Evolutionary conservation across 176 grass and related monocot genomes (phyloP).

Genomic region (Triticum timopheevii): DNA sequence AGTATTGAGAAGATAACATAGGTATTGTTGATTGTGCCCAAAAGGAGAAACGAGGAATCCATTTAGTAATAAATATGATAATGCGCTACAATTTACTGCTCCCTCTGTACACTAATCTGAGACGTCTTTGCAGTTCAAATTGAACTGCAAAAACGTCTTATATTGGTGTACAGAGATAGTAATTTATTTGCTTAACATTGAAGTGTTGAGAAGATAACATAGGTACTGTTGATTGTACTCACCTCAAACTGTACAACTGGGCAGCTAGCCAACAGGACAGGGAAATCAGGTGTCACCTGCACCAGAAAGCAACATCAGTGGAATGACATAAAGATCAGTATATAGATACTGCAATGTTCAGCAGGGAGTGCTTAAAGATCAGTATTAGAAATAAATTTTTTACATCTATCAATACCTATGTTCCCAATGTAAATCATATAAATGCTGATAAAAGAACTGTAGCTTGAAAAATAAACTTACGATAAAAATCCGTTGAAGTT

Average conservation of each 20-base stretch:
- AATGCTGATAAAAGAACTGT: constrained; percentile 1
- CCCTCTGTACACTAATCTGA: no score
- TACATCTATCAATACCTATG: not conserved
- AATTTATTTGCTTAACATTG: constrained; percentile 2
- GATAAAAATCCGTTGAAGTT: constrained; percentile 92
- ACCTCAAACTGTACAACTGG: constrained; percentile 86
- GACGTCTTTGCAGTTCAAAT: no score
- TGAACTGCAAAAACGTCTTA: no score
- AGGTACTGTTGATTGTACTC: constrained; percentile 8
- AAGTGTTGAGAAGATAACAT: constrained; percentile 14
- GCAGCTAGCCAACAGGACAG: constrained; percentile 73
- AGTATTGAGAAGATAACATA: constrained; percentile 13
- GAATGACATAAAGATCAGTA: constrained; percentile 19
- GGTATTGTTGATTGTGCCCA: not conserved
- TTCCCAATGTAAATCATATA: constrained; percentile 4
- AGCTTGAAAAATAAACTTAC: constrained; percentile 47
- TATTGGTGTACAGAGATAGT: not conserved
- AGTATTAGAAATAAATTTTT: not conserved
- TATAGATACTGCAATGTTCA: constrained; percentile 1
- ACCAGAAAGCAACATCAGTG: constrained; percentile 24
- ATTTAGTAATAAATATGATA: no score
- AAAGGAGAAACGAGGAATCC: no score
- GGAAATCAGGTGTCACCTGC: constrained; percentile 86
- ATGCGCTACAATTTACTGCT: no score
- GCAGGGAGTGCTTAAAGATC: not conserved